phyloP scores from a whole-genome alignment of 2,329 filamentous ascomycete genomes.

The Calonectria hongkongensis region DNA sequence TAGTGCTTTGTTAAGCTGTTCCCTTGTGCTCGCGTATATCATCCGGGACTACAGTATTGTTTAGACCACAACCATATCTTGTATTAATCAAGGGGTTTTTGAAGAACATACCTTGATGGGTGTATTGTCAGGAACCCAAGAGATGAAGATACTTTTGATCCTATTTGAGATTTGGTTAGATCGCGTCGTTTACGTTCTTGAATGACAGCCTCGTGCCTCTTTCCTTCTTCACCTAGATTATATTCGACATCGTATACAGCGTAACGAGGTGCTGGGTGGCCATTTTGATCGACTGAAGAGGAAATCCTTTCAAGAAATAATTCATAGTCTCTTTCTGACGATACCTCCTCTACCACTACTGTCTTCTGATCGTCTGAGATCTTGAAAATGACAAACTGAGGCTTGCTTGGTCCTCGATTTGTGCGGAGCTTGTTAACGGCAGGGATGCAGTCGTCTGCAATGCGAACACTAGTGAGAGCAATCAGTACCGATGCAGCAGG shows the following conservation, averaged over 20 bases:
- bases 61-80: neutral
- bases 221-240: conserved; percentile 46
- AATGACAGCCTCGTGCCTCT: conserved; percentile 29
- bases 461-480: conserved; percentile 34
- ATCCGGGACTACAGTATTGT: conserved; percentile 40
- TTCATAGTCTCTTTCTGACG: conserved; percentile 38
- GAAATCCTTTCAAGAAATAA: conserved; percentile 45
- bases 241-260: conserved; percentile 48
- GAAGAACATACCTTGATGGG: conserved; percentile 42
- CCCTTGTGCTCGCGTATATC: conserved; percentile 49
- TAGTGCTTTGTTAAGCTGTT: conserved; percentile 46
- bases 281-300: conserved; percentile 30
- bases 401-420: conserved; percentile 36
- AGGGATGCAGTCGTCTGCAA: conserved; percentile 42
- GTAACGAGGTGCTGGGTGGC: conserved; percentile 43
- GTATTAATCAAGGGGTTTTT: no score
- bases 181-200: no score
- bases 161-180: neutral
- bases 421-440: conserved; percentile 37
- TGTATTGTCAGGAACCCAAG: conserved; percentile 43
- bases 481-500: no score
- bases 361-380: conserved; percentile 42
- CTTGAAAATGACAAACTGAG: conserved; percentile 46
- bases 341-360: conserved; percentile 43
- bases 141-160: conserved; percentile 46